These are phyloP conservation scores for Prunus mume DNA, from an alignment of 306 rosid species.

Conservation along the genomic window DNA sequence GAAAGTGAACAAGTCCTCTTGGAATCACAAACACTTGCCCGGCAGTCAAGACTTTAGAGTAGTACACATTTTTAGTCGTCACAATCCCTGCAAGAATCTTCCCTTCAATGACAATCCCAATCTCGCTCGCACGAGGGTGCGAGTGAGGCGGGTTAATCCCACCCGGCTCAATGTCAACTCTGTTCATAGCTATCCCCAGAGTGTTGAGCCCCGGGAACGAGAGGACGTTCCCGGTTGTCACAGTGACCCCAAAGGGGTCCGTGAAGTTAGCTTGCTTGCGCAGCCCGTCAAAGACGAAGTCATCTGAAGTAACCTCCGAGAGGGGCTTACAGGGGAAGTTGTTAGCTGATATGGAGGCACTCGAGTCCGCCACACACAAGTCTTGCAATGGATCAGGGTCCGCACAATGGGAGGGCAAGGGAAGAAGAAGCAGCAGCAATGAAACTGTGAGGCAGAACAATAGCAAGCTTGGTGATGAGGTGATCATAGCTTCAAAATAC, in stretches of 20 bases:
- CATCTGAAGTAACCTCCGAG: constrained; percentile 3
- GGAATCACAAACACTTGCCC: constrained; percentile 34
- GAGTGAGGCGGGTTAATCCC: constrained; percentile 35
- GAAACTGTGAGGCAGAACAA: constrained; percentile 15
- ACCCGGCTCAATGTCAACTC: constrained; percentile 21
- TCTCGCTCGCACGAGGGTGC: constrained; percentile 38
- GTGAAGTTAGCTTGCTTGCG: constrained; percentile 34
- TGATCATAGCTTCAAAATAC: neutral
- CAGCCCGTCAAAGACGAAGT: constrained; percentile 26
- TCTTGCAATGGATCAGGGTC: constrained; percentile 47
- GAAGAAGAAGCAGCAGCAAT: constrained; percentile 12
- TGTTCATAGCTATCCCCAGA: constrained; percentile 27
- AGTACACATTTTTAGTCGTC: constrained; percentile 23
- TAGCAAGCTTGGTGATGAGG: constrained; percentile 9
- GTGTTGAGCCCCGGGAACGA: constrained; percentile 31
- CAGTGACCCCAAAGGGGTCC: neutral
- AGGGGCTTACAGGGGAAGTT: constrained; percentile 9
- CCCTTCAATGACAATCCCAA: constrained; percentile 28
- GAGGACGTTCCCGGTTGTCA: constrained; percentile 23
- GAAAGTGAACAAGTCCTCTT: constrained; percentile 44
- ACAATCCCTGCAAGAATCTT: constrained; percentile 30
- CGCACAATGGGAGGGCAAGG: constrained; percentile 21
- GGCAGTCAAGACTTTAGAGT: constrained; percentile 24
- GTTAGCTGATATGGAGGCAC: neutral
- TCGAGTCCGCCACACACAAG: constrained; percentile 33